phyloP scores from a whole-genome alignment of 495 filamentous ascomycete genomes.

The Penicillium malachiteum region DNA sequence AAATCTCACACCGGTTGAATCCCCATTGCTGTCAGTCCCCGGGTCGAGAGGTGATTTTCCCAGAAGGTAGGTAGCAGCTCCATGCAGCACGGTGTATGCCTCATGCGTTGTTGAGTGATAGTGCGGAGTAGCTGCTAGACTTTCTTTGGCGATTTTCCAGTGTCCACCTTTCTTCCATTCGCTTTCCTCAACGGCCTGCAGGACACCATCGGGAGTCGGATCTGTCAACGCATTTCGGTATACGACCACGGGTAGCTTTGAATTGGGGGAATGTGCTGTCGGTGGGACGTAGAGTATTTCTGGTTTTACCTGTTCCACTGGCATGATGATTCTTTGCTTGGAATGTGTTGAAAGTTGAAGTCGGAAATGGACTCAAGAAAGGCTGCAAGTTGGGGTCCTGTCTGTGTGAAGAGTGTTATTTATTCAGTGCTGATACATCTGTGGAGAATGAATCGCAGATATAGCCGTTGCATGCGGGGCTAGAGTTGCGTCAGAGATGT shows the following conservation, averaged over 20 bases:
- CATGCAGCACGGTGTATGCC: constrained; percentile 8
- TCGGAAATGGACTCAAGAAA: too few species aligned
- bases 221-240: constrained; percentile 2
- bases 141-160: constrained; percentile 8
- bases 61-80: constrained; percentile 6
- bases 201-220: neutral
- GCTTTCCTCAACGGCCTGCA: neutral
- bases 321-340: neutral
- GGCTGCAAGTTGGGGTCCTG: too few species aligned
- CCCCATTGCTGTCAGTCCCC: neutral
- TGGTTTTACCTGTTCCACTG: neutral
- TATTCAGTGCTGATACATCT: too few species aligned
- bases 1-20: neutral
- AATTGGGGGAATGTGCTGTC: constrained; percentile 1
- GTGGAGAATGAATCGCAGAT: too few species aligned
- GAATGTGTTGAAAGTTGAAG: too few species aligned
- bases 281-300: neutral
- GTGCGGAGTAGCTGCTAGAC: constrained; percentile 11
- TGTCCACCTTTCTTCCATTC: constrained; percentile 11
- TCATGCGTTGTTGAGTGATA: constrained; percentile 11
- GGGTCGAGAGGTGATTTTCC: constrained; percentile 9
- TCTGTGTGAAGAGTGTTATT: too few species aligned
- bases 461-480: too few species aligned
- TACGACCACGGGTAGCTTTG: neutral
- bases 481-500: too few species aligned